These are phyloP conservation scores for Trypanosoma vivax DNA, from an alignment of 208 protist genomes.

Conservation along the genomic window DNA sequence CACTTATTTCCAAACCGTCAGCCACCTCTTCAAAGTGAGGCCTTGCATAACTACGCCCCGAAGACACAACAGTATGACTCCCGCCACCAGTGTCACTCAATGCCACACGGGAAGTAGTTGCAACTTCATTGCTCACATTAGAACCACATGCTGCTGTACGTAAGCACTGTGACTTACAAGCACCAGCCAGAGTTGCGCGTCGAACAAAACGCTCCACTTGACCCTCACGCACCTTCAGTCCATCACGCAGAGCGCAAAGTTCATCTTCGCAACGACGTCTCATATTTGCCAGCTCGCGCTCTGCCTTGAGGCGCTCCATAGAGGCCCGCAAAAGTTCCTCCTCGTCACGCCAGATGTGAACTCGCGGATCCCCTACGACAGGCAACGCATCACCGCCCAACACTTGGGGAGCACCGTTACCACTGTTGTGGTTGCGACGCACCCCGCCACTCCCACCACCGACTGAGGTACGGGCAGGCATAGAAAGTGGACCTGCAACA, in stretches of 20 bases:
- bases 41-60: too few species aligned
- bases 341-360: constrained; percentile 45
- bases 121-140: too few species aligned
- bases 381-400: constrained; percentile 24
- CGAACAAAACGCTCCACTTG: constrained; percentile 14
- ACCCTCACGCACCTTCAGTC: constrained; percentile 20
- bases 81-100: too few species aligned
- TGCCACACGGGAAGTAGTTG: too few species aligned
- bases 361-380: constrained; percentile 35
- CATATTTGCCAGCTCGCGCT: constrained; percentile 45
- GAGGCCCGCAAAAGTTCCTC: constrained; percentile 50
- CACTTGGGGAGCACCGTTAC: constrained; percentile 22
- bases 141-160: background rate
- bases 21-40: too few species aligned
- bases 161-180: background rate
- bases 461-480: too few species aligned
- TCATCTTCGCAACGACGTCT: constrained; percentile 40
- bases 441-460: too few species aligned
- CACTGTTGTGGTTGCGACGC: constrained; percentile 21
- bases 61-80: too few species aligned
- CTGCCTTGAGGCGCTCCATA: constrained; percentile 41
- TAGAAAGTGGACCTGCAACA: too few species aligned
- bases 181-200: constrained; percentile 19
- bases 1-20: too few species aligned
- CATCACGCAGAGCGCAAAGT: constrained; percentile 26